Conservation (phyloP, 1,284 basidiomycete species). For the Moniliophthora roreri region DNA sequence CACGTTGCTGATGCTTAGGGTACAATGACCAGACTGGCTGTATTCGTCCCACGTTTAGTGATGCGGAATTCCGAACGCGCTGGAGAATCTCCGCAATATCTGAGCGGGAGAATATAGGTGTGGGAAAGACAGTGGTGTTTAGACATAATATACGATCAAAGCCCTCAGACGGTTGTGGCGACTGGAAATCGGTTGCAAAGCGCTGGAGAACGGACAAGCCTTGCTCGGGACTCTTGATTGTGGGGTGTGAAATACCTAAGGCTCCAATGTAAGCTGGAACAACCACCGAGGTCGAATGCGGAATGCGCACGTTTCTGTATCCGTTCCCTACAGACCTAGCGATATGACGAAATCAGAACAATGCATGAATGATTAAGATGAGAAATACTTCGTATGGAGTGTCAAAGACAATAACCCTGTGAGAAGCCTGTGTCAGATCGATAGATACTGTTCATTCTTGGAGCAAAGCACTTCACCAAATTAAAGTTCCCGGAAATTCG, state of each 20-base stretch:
- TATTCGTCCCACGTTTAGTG: constrained; percentile 6
- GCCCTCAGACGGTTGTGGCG: constrained; percentile 57
- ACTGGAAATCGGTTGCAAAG: constrained; percentile 56
- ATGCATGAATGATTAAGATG: constrained; percentile 14
- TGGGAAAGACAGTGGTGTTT: constrained; percentile 38
- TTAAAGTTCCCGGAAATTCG: constrained; percentile 54
- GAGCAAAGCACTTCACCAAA: constrained; percentile 32
- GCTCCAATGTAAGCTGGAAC: constrained; percentile 13
- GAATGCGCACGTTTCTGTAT: constrained; percentile 44
- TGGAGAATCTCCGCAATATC: constrained; percentile 52
- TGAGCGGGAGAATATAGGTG: constrained; percentile 45
- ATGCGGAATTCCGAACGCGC: constrained; percentile 45
- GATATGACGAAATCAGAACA: constrained; percentile 21
- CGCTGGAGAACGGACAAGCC: constrained; percentile 57
- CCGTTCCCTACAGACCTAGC: constrained; percentile 53
- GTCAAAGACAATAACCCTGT: constrained; percentile 66
- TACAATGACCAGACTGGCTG: not conserved
- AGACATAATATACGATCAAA: constrained; percentile 59
- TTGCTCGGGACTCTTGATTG: constrained; percentile 57
- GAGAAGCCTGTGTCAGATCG: too few relatives aligned
- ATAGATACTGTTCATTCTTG: too few relatives aligned
- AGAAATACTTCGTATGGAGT: constrained; percentile 71
- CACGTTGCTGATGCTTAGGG: not conserved
- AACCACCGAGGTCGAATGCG: constrained; percentile 12
- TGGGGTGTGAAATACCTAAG: constrained; percentile 66